phyloP scores from a whole-genome alignment of 2,329 filamentous ascomycete genomes.

The Fusarium brevicatenulatum region DNA sequence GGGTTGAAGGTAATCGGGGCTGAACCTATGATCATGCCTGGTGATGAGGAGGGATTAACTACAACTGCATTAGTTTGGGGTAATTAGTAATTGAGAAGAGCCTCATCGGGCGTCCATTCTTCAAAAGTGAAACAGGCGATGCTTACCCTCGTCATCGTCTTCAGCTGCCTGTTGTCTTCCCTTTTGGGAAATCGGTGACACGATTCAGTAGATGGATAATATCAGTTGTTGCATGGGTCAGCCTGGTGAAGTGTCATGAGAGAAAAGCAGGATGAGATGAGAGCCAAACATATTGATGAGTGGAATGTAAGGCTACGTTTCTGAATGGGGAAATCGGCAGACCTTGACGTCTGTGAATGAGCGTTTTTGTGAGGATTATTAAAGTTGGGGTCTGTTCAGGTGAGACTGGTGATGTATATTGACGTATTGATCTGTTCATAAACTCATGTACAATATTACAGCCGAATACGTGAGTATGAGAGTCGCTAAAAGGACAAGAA shows the following conservation, averaged over 20 bases:
- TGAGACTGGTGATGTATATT: background rate
- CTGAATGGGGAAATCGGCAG: background rate
- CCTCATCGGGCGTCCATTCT: background rate
- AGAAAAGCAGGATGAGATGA: background rate
- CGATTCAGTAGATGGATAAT: background rate
- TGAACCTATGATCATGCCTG: background rate
- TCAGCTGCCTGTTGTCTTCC: background rate
- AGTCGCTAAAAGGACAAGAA: background rate
- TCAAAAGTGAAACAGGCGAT: background rate
- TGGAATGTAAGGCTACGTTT: background rate
- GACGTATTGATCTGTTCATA: background rate
- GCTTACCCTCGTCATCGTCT: background rate
- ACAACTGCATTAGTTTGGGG: background rate
- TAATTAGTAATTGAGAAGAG: background rate
- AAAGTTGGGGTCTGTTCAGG: background rate
- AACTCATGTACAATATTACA: background rate
- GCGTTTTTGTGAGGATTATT: background rate
- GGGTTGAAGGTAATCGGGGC: background rate
- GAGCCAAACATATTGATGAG: background rate
- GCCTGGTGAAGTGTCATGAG: background rate
- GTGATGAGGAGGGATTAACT: background rate
- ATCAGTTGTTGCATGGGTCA: background rate
- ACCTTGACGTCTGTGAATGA: background rate
- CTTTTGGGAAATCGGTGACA: background rate
- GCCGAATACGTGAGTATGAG: background rate